Conservation (phyloP, 2,329 filamentous ascomycete genomes). For the Coniochaeta sp. region DNA sequence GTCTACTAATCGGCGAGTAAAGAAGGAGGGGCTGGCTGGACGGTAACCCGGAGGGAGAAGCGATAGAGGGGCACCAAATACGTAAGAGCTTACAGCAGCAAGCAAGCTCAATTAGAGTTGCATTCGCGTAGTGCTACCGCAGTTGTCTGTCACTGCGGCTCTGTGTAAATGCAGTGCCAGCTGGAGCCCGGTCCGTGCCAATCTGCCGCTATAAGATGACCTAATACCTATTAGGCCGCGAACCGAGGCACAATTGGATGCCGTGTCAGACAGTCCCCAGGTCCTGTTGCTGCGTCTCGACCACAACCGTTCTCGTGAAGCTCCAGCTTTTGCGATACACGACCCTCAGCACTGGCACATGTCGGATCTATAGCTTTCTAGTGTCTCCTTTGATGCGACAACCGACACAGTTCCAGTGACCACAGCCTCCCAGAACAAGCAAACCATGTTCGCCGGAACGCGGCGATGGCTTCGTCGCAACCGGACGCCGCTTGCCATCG, state of each 20-base stretch:
- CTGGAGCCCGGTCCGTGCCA: neutral
- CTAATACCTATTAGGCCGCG: neutral
- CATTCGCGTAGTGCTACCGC: neutral
- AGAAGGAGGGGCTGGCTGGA: neutral
- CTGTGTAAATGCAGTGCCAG: neutral
- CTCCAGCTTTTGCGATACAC: neutral
- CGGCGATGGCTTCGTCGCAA: constrained; percentile 91
- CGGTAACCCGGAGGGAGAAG: neutral
- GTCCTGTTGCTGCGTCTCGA: neutral
- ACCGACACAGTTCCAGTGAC: neutral
- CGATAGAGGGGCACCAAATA: neutral
- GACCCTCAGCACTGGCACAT: neutral
- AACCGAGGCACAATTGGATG: constrained; percentile 1
- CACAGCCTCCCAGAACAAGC: neutral
- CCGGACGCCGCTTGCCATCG: constrained; percentile 81
- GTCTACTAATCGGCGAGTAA: too few species aligned
- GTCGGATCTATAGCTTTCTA: neutral
- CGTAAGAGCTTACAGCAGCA: neutral
- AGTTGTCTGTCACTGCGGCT: neutral
- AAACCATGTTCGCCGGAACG: constrained; percentile 62
- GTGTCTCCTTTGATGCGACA: neutral
- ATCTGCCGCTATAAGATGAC: constrained; percentile 1
- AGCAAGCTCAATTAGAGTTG: neutral
- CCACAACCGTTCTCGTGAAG: neutral
- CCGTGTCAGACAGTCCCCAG: neutral